phyloP scores from a whole-genome alignment of 768 basidiomycete species.

The Mycena alexandri region DNA sequence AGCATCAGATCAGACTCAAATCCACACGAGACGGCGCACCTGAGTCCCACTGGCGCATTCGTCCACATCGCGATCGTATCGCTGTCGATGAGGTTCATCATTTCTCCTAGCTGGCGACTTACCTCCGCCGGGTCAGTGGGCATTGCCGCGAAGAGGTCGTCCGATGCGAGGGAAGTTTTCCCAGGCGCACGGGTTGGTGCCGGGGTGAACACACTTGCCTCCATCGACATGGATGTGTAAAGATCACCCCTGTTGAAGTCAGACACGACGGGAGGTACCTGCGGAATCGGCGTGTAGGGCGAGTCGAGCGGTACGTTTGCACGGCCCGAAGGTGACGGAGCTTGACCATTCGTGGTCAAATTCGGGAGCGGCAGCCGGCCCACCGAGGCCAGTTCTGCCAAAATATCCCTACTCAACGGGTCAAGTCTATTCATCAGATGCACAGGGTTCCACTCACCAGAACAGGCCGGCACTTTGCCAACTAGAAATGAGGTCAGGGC shows the following conservation, averaged over 20 bases:
- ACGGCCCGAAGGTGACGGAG: too few relatives aligned
- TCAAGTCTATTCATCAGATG: neutral
- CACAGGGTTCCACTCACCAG: neutral
- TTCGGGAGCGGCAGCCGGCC: conserved; percentile 3
- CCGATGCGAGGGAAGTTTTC: too few relatives aligned
- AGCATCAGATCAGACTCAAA: too few relatives aligned
- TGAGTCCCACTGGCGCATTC: conserved; percentile 1
- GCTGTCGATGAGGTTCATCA: conserved; percentile 15
- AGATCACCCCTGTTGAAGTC: too few relatives aligned
- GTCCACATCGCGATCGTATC: neutral
- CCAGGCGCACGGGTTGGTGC: too few relatives aligned
- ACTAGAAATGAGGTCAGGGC: conserved; percentile 57
- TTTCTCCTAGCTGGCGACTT: neutral
- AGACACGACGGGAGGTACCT: too few relatives aligned
- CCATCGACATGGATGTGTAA: too few relatives aligned
- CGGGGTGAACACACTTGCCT: too few relatives aligned
- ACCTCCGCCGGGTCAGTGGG: neutral
- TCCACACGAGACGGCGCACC: conserved; percentile 1
- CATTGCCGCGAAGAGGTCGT: too few relatives aligned
- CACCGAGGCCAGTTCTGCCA: conserved; percentile 37
- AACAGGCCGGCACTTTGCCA: conserved; percentile 4
- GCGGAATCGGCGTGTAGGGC: too few relatives aligned
- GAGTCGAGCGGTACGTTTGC: too few relatives aligned
- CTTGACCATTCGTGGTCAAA: too few relatives aligned
- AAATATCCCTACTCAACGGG: conserved; percentile 28